Base-by-base conservation (phyloP, 2,329 filamentous ascomycete genomes). In the Rhinocladiella mackenziei region DNA sequence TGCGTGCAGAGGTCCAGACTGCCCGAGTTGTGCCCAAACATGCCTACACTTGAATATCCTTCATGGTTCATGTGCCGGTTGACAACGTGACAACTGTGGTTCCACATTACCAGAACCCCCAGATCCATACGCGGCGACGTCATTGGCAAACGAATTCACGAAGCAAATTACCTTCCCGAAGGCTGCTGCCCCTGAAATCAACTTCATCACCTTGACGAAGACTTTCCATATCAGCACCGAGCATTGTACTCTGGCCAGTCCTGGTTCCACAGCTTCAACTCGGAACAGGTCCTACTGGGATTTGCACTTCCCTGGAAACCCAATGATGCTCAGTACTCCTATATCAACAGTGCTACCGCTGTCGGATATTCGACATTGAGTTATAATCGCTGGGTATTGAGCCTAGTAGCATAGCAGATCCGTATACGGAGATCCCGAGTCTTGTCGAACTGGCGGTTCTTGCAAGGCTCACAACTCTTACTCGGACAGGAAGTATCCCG, bases 151-250 rank as follows among this genome's bases (percentile, higher is more conserved):
- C 14, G 83, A 84, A 38, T 96, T 80, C 67, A 97, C 91, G n/a
- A 48, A 51, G 9, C 83, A 84, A 37, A 96, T 80, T 67, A 97
- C 91, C 55, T 96, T 94, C 50, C 89, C 77, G 73, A 96, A 96
- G 1, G 89, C 89, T 48, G 89, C 43, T 25, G 9, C 26, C 4
- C 28, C 47, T 3, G 8, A 84, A 52, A 96, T 89, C 72, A 52
- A 52, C 35, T 19, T 47, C 17, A 96, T 96, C 68, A 96, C 86
- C 61, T 95, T 91, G 77, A 23, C 89, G 89, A n/a, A 84, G 82
- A 60, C 80, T 83, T 60, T 84, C 83, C 11, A 88, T 82, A 55
- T 83, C 81, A 30, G 86, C 86, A 36, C 39, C 19, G 51, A 54
- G 20, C 51, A 50, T 19, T 54, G 51, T 26, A 39, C 44, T 25